Conservation (phyloP, 2,329 filamentous ascomycete species). For the Sporothrix humicola region DNA sequence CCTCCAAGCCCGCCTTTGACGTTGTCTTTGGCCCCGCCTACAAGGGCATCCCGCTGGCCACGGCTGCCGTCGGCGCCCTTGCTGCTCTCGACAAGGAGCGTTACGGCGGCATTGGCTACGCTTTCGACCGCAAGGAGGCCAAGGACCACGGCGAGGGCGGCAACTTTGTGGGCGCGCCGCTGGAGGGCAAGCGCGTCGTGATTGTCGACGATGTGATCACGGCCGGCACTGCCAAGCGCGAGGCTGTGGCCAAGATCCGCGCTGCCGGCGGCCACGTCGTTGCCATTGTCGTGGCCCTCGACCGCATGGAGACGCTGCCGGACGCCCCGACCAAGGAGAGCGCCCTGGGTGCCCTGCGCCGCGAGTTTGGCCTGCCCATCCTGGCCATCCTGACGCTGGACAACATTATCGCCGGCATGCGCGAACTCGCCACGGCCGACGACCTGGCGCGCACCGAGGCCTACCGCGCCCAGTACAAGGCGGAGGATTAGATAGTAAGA, state of each 20-base stretch:
- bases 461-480: conserved; percentile 71
- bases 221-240: conserved; percentile 89
- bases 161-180: conserved; percentile 82
- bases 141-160: conserved; percentile 97
- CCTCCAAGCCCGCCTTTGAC: conserved; percentile 62
- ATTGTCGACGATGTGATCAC: conserved; percentile 98
- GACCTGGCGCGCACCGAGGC: conserved; percentile 72
- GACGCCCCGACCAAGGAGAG: conserved; percentile 68
- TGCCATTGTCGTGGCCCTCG: conserved; percentile 86
- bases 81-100: conserved; percentile 42
- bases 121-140: conserved; percentile 94
- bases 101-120: conserved; percentile 77
- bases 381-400: conserved; percentile 82
- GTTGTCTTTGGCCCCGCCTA: conserved; percentile 94
- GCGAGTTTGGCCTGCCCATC: conserved; percentile 83
- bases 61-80: conserved; percentile 61
- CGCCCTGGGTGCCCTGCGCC: conserved; percentile 83
- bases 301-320: conserved; percentile 83
- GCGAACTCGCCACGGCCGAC: conserved; percentile 63
- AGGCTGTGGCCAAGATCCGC: conserved; percentile 88
- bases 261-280: conserved; percentile 83
- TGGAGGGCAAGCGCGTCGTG: conserved; percentile 84
- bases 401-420: conserved; percentile 77
- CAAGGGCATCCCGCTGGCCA: conserved; percentile 93
- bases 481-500: conserved; percentile 49